Percentiles rank a stretch among this genome's conserved stretches.
Conservation (phyloP, 257 asterid genomes). For the Ehretia macrophylla region DNA sequence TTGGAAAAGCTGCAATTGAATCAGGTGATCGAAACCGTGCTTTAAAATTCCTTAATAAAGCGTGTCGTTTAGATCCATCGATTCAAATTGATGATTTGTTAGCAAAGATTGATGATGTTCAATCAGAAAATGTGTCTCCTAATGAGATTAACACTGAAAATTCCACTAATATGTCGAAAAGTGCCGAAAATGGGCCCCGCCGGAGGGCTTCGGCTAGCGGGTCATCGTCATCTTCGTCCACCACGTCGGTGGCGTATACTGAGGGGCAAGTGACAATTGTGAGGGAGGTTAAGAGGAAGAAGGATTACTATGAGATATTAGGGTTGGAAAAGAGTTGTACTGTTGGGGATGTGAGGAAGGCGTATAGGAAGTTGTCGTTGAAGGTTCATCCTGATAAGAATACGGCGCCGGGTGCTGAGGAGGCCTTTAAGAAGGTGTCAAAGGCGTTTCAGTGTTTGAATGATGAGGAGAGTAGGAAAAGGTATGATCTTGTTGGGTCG, state of each 20-base stretch:
- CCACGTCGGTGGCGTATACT: constrained; percentile 38
- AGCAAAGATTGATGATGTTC: constrained; percentile 36
- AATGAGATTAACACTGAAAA: constrained; percentile 14
- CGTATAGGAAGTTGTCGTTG: constrained; percentile 77
- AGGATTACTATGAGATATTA: constrained; percentile 78
- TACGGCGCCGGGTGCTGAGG: constrained; percentile 90
- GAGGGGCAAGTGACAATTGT: constrained; percentile 69
- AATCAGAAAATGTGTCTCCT: constrained; percentile 35
- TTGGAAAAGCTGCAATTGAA: constrained; percentile 59
- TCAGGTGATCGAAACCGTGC: constrained; percentile 77
- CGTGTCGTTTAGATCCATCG: constrained; percentile 73
- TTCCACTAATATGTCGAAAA: constrained; percentile 16
- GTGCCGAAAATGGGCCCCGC: constrained; percentile 41
- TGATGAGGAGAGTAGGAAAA: constrained; percentile 62
- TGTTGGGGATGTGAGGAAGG: constrained; percentile 74
- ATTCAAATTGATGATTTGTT: constrained; percentile 48
- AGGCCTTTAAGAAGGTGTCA: constrained; percentile 86
- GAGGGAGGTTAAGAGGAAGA: constrained; percentile 69
- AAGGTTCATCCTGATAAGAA: constrained; percentile 97
- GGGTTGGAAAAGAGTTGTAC: constrained; percentile 71
- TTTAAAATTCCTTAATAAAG: constrained; percentile 65
- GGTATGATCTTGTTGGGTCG: constrained; percentile 63
- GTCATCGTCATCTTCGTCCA: constrained; percentile 28
- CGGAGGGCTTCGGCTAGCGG: constrained; percentile 51
- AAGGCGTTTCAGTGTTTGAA: constrained; percentile 91